Conservation (phyloP, 2,329 filamentous ascomycete genomes). For the Aphanocladium album region DNA sequence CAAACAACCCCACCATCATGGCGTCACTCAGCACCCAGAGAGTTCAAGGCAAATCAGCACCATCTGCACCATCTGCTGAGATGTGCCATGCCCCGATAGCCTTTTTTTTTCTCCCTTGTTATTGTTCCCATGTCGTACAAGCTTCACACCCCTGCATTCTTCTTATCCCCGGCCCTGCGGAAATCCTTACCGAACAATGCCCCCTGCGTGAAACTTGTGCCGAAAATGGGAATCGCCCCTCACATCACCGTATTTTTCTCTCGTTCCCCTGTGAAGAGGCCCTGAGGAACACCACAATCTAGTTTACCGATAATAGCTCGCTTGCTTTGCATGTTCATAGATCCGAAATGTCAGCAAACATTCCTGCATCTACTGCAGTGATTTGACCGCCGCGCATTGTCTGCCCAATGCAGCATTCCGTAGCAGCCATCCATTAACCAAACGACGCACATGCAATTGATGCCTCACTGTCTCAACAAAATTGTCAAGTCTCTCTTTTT, state of each 20-base stretch:
- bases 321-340: no score
- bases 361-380: no score
- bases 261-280: background rate
- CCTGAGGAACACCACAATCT: background rate
- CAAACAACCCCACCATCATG: constrained; percentile 1
- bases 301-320: background rate
- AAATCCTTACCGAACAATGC: background rate
- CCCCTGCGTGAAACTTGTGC: constrained; percentile 6
- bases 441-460: no score
- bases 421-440: no score
- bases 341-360: no score
- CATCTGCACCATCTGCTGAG: background rate
- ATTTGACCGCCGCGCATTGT: no score
- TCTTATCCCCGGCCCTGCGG: background rate
- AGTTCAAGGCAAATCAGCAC: background rate
- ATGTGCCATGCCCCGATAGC: background rate
- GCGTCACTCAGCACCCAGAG: background rate
- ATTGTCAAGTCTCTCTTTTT: background rate
- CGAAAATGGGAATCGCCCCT: constrained; percentile 6
- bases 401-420: no score
- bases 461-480: no score
- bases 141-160: background rate
- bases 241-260: background rate
- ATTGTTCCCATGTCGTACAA: background rate
- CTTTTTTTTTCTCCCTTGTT: background rate